Evolutionary conservation across 371 early-diverging fungal genomes (phyloP), one percentile per base, ranked within the genome.

Genomic region (Mucor irregularis): DNA sequence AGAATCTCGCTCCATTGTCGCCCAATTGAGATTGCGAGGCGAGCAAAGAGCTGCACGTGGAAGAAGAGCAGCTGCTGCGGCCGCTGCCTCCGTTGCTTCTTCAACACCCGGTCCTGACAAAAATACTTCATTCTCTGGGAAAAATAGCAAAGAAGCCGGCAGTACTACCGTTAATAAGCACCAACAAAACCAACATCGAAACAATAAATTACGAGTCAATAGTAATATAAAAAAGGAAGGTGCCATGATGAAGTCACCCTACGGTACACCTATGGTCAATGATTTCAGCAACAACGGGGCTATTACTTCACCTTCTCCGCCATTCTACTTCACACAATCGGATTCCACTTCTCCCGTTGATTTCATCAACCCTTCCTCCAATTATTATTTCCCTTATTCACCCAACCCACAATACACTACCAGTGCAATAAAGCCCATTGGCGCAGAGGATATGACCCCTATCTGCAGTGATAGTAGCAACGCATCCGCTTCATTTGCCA

Each of bases 1-100:
- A 37, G 66, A 70, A n/a, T 69, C 73, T 30, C 67, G 73, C 2
- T 70, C 73, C 0, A 73, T 70, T 35, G 57, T 73, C 33, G 73
- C 73, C 17, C 61, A 69, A 39, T 43, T 69, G 25, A 54, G 73
- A 13, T 49, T 73, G 4, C 34, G 58, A 40, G 64, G 73, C 11
- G 73, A 73, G 33, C 73, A 73, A 34, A 51, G 64, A 21, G 67
- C 61, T 28, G 66, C 73, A 21, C 58, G 64, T 34, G 64, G 59
- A 14, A 73, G 56, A 59, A 66, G 69, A 28, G 51, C 61, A 17
- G 61, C 61, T 25, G 53, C 51, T 21, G 49, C 58, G 14, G 38
- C 60, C 13, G 39, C 55, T 33, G 34, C 58, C 10, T 49, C 48
- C 40, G 26, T 39, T 40, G 25, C 48, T 33, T 39, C 42, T 39